Evolutionary conservation across 768 basidiomycete genomes (phyloP).

Genomic region (Dacryopinax primogenitus): DNA sequence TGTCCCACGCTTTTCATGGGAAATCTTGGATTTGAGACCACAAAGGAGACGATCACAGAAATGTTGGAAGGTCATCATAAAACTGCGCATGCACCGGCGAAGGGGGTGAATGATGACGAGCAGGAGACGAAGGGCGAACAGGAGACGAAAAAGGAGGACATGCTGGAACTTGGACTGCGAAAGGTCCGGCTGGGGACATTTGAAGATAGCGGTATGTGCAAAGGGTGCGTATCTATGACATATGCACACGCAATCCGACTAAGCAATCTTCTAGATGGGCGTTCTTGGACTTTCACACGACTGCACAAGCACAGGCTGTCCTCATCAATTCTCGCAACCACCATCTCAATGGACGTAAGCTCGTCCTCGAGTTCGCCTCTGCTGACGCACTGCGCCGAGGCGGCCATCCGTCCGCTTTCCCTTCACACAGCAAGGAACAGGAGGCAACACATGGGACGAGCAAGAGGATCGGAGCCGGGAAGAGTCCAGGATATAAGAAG

Average conservation of each 20-base stretch:
- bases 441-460: conserved; percentile 15
- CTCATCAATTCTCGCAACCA: conserved; percentile 79
- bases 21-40: conserved; percentile 84
- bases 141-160: conserved; percentile 18
- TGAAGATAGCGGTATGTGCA: conserved; percentile 87
- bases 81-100: conserved; percentile 18
- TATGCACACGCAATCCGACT: neutral
- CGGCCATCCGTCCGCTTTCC: conserved; percentile 25
- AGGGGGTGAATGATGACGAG: conserved; percentile 14
- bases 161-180: conserved; percentile 43
- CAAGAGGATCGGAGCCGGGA: conserved; percentile 16
- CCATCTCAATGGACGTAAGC: conserved; percentile 64
- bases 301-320: conserved; percentile 65
- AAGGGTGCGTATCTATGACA: conserved; percentile 54
- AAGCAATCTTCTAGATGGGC: conserved; percentile 50
- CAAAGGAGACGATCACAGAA: conserved; percentile 57
- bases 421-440: conserved; percentile 9
- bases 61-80: conserved; percentile 57
- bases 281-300: conserved; percentile 78
- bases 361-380: conserved; percentile 82
- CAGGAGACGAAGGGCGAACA: conserved; percentile 19
- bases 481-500: conserved; percentile 9
- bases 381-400: conserved; percentile 78
- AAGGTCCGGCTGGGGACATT: conserved; percentile 91
- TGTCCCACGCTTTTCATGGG: conserved; percentile 84